phyloP scores from a whole-genome alignment of 139 green algal genomes.

The Haematococcus lacustris region DNA sequence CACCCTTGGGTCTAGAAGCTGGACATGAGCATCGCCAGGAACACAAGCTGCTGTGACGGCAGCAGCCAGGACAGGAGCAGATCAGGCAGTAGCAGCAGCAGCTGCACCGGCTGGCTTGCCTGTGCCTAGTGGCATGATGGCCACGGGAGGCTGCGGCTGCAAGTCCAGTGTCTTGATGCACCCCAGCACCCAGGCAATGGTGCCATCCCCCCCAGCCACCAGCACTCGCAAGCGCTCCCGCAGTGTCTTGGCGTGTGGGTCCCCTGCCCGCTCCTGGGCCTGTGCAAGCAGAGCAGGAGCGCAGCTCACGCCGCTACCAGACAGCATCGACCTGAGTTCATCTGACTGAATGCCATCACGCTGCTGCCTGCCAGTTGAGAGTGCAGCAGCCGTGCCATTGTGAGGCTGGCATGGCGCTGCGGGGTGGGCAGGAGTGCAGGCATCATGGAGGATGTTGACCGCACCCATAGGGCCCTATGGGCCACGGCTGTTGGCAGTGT shows the following conservation, averaged over 20 bases:
- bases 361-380: neutral
- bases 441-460: neutral
- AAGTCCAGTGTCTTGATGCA: slow-evolving; percentile 62
- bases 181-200: slow-evolving; percentile 57
- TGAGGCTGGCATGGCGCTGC: too few species aligned
- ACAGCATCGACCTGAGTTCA: neutral
- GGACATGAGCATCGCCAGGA: too few species aligned
- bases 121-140: slow-evolving; percentile 80
- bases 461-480: neutral
- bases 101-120: too few species aligned
- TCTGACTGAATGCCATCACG: neutral
- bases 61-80: too few species aligned
- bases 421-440: too few species aligned
- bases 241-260: slow-evolving; percentile 33
- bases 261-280: slow-evolving; percentile 22
- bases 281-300: neutral
- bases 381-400: neutral
- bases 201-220: slow-evolving; percentile 60
- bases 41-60: too few species aligned
- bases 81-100: too few species aligned
- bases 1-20: too few species aligned
- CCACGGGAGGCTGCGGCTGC: slow-evolving; percentile 56
- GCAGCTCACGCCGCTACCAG: neutral
- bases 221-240: slow-evolving; percentile 62
- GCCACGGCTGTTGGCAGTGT: neutral